These are phyloP conservation scores for Fusarium domesticum DNA, from an alignment of 2,329 filamentous ascomycete genomes.

Conservation along the genomic window DNA sequence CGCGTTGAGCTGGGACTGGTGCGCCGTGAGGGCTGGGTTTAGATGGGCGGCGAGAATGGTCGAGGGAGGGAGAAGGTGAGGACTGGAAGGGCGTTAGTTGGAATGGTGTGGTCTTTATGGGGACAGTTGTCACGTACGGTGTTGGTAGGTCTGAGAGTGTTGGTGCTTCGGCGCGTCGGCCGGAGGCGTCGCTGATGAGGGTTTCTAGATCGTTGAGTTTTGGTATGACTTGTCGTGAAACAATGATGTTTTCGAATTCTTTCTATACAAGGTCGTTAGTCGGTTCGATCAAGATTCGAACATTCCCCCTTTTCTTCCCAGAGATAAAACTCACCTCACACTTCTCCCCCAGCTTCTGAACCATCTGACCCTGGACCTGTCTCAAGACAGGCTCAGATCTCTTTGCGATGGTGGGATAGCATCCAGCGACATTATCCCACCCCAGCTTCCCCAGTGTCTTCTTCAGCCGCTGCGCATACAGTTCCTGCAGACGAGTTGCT, in stretches of 20 bases:
- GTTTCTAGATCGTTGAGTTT: slow-evolving; percentile 59
- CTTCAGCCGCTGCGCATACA: slow-evolving; percentile 51
- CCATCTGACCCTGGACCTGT: slow-evolving; percentile 57
- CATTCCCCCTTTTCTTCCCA: no score
- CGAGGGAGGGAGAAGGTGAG: slow-evolving; percentile 54
- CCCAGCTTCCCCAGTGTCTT: slow-evolving; percentile 55
- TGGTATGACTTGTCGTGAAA: slow-evolving; percentile 50
- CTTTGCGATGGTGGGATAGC: slow-evolving; percentile 58
- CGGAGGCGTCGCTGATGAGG: slow-evolving; percentile 50
- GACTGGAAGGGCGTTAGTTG: slow-evolving; percentile 34
- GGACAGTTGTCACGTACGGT: slow-evolving; percentile 40
- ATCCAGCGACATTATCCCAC: slow-evolving; percentile 57
- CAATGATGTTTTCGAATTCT: slow-evolving; percentile 57
- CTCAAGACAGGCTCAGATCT: slow-evolving; percentile 50
- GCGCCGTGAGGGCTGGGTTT: slow-evolving; percentile 48
- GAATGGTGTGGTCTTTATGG: neutral
- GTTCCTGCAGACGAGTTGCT: slow-evolving; percentile 51
- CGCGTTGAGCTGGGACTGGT: slow-evolving; percentile 56
- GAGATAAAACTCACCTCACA: slow-evolving; percentile 48
- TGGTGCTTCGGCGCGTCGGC: slow-evolving; percentile 21
- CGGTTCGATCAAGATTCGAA: neutral
- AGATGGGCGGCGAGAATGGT: slow-evolving; percentile 55
- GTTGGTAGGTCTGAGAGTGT: slow-evolving; percentile 35
- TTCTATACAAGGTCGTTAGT: slow-evolving; percentile 33
- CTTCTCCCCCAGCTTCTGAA: slow-evolving; percentile 51